Conservation (phyloP, 208 protist species). For the Leishmania tarentolae region DNA sequence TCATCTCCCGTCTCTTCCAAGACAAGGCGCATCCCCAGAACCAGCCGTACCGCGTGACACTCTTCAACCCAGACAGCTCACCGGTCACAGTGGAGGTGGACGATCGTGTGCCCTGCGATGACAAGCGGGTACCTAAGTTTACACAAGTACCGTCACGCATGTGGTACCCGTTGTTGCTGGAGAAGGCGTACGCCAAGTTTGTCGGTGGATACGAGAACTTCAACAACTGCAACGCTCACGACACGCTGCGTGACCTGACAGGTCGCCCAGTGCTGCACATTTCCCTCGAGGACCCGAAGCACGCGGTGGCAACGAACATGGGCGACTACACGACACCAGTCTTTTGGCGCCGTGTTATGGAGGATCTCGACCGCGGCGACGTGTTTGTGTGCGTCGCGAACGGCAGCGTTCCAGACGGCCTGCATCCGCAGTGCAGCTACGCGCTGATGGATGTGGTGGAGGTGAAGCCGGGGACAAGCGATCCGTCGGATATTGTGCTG, state of each 20-base stretch:
- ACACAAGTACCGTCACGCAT: slow-evolving; percentile 64
- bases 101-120: slow-evolving; percentile 77
- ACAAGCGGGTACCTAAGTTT: slow-evolving; percentile 73
- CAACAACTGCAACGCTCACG: slow-evolving; percentile 79
- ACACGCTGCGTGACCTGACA: slow-evolving; percentile 84
- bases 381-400: slow-evolving; percentile 76
- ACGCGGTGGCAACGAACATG: slow-evolving; percentile 68
- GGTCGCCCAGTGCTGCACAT: slow-evolving; percentile 82
- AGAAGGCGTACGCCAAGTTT: slow-evolving; percentile 93
- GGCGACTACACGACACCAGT: slow-evolving; percentile 64
- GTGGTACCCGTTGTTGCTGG: slow-evolving; percentile 85
- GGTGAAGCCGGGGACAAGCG: slow-evolving; percentile 34
- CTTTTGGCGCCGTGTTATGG: slow-evolving; percentile 71
- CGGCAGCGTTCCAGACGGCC: slow-evolving; percentile 50
- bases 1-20: slow-evolving; percentile 75
- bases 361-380: slow-evolving; percentile 67
- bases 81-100: slow-evolving; percentile 73
- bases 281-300: slow-evolving; percentile 76
- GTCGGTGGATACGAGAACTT: slow-evolving; percentile 83
- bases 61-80: slow-evolving; percentile 79
- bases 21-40: slow-evolving; percentile 64
- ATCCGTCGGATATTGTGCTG: slow-evolving; percentile 61
- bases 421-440: slow-evolving; percentile 80
- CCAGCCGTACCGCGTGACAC: slow-evolving; percentile 72
- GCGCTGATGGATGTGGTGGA: slow-evolving; percentile 72